Evolutionary conservation across 805 yeast species (phyloP), one percentile per base, ranked within the genome.

Genomic region (Millerozyma miso): DNA sequence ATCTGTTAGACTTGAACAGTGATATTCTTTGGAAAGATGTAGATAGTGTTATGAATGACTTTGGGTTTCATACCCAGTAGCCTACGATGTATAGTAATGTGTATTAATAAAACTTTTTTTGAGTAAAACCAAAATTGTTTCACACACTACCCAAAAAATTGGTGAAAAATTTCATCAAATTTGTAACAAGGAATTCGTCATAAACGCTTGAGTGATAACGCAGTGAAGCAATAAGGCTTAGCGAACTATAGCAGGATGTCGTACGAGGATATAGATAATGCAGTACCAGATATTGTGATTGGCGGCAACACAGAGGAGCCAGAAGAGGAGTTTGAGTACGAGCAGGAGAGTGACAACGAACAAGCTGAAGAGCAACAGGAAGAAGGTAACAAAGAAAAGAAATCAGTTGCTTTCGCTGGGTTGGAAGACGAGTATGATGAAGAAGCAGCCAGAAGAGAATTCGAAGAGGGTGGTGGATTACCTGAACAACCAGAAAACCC

Each of bases 381-480:
- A 39, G 74, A 61, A 42, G 76, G 66, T 36, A 42, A 35, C 14
- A 61, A 58, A 42, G 65, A 58, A 35, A 77, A 84, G 69, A 90
- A 90, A 67, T 72, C 83, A 23, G 98, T 91, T 38, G 79, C 93
- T 4, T 90, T 90, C 63, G 89, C 89, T 32, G 63, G 82, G 26
- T 88, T 83, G 39, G 81, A 72, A 44, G 77, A 76, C 36, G 87
- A 80, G 50, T 79, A 76, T 47, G 85, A 76, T 38, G 95, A 84
- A 59, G 96, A 85, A 64, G 79, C 76, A 47, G 83, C 88, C 57
- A 75, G 76, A 57, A 76, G 81, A 60, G 97, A 91, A 64, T 90
- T 93, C 56, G 95, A 88, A 75, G 98, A 88, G 67, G 97, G 98
- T 65, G 98, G 98, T 46, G 99, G 99, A 41, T 78, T 93, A 46